phyloP scores from a whole-genome alignment of 331 rosid species.

The Quercus tomentella region DNA sequence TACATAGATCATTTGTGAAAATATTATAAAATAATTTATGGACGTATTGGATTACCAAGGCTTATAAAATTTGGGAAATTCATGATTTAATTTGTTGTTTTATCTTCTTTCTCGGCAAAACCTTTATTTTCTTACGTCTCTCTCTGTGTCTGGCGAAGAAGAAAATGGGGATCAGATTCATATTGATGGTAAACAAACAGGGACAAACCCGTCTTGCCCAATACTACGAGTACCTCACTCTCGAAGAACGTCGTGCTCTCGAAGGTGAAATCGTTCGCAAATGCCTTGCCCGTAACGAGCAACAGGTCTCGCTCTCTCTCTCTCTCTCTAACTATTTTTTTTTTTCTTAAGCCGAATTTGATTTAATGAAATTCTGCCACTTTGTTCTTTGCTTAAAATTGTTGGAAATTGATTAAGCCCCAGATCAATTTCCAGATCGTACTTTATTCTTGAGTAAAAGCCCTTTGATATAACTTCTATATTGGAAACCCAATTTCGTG shows the following conservation, averaged over 20 bases:
- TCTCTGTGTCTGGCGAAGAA: neutral
- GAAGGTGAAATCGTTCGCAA: constrained; percentile 95
- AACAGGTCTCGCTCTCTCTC: constrained; percentile 50
- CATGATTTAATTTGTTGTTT: too few relatives aligned
- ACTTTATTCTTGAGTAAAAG: neutral
- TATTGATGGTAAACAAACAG: constrained; percentile 90
- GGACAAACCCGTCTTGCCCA: constrained; percentile 97
- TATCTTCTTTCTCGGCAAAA: too few relatives aligned
- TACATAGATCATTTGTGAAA: fast-evolving
- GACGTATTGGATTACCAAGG: fast-evolving
- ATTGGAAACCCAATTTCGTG: neutral
- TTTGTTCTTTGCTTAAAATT: neutral
- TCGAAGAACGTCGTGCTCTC: constrained; percentile 87
- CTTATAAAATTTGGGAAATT: too few relatives aligned
- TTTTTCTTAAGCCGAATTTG: neutral
- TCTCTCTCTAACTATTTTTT: neutral
- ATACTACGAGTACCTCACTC: constrained; percentile 81
- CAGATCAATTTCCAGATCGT: neutral
- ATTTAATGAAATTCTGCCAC: neutral
- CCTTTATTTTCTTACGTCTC: too few relatives aligned
- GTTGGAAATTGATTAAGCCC: neutral
- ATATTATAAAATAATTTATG: too few relatives aligned
- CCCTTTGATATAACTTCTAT: neutral
- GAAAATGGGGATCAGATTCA: constrained; percentile 88
- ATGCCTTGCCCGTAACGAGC: constrained; percentile 87